phyloP scores from a whole-genome alignment of 768 basidiomycete genomes.

The Leccinum incarnatum region DNA sequence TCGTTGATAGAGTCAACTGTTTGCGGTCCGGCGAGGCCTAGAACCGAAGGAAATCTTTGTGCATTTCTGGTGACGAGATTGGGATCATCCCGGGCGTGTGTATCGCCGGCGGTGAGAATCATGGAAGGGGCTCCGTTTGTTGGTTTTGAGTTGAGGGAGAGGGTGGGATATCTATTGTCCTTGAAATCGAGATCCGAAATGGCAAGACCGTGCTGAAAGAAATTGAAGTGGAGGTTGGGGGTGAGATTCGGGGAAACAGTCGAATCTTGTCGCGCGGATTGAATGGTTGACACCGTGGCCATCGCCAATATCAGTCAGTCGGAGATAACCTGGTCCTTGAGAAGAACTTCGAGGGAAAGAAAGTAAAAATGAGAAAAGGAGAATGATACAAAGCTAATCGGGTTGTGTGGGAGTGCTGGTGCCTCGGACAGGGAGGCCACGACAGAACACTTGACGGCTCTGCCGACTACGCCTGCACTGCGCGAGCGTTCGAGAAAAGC shows the following conservation, averaged over 20 bases:
- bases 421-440: background rate
- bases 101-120: slow-evolving; percentile 29
- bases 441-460: background rate
- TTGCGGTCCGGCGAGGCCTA: slow-evolving; percentile 14
- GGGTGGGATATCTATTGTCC: slow-evolving; percentile 57
- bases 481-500: background rate
- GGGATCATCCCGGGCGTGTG: slow-evolving; percentile 24
- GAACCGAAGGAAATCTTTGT: slow-evolving; percentile 15
- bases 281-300: slow-evolving; percentile 52
- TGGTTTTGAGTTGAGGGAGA: slow-evolving; percentile 25
- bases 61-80: slow-evolving; percentile 7
- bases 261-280: slow-evolving; percentile 41
- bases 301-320: slow-evolving; percentile 24
- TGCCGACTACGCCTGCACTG: background rate
- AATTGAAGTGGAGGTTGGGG: slow-evolving; percentile 34
- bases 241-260: slow-evolving; percentile 29
- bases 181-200: slow-evolving; percentile 61
- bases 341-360: slow-evolving; percentile 11
- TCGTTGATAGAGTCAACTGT: slow-evolving; percentile 18
- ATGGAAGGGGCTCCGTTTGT: slow-evolving; percentile 29
- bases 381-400: slow-evolving; percentile 8
- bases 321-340: slow-evolving; percentile 21
- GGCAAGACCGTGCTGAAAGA: slow-evolving; percentile 52
- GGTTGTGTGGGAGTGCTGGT: background rate
- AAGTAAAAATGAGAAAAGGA: slow-evolving; percentile 3